Evolutionary conservation across 2,329 filamentous ascomycete species (phyloP).

Genomic region (Xenosphaeropsis pyriputrescens): DNA sequence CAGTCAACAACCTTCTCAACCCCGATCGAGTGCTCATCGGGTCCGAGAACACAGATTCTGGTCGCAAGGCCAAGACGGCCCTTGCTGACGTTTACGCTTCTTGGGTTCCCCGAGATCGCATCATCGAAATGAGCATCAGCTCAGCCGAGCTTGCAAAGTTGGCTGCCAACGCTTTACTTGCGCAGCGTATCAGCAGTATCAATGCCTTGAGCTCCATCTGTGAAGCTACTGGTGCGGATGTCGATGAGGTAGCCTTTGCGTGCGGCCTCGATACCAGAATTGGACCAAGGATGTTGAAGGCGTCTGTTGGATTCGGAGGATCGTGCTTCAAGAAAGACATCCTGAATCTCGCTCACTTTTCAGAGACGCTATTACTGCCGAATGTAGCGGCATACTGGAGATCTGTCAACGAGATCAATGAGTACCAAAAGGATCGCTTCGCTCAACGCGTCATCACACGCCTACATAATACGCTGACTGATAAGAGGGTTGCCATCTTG

Average conservation of each 20-base stretch:
- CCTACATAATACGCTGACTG: slow-evolving; percentile 52
- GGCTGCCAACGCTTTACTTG: slow-evolving; percentile 66
- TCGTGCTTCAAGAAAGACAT: slow-evolving; percentile 70
- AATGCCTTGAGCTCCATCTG: slow-evolving; percentile 72
- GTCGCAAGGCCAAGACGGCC: slow-evolving; percentile 44
- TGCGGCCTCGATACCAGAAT: slow-evolving; percentile 60
- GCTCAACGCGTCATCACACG: slow-evolving; percentile 47
- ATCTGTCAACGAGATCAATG: slow-evolving; percentile 62
- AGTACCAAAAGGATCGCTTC: slow-evolving; percentile 58
- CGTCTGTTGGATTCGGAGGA: slow-evolving; percentile 65
- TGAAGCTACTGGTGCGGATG: slow-evolving; percentile 59
- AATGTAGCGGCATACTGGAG: slow-evolving; percentile 67
- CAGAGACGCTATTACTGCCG: slow-evolving; percentile 51
- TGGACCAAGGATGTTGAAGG: slow-evolving; percentile 58
- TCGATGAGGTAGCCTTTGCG: slow-evolving; percentile 55
- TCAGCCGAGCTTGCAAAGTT: slow-evolving; percentile 70
- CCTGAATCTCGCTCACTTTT: slow-evolving; percentile 57
- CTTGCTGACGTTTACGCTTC: slow-evolving; percentile 52
- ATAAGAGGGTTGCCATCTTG: slow-evolving; percentile 58
- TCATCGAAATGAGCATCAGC: slow-evolving; percentile 61
- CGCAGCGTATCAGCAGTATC: slow-evolving; percentile 68
- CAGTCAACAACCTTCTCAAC: slow-evolving; percentile 52
- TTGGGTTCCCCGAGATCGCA: slow-evolving; percentile 54
- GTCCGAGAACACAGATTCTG: slow-evolving; percentile 42
- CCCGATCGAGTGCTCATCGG: slow-evolving; percentile 68